Evolutionary conservation across 2,329 filamentous ascomycete species (phyloP).

Genomic region (Sphaerulina vaccinii): DNA sequence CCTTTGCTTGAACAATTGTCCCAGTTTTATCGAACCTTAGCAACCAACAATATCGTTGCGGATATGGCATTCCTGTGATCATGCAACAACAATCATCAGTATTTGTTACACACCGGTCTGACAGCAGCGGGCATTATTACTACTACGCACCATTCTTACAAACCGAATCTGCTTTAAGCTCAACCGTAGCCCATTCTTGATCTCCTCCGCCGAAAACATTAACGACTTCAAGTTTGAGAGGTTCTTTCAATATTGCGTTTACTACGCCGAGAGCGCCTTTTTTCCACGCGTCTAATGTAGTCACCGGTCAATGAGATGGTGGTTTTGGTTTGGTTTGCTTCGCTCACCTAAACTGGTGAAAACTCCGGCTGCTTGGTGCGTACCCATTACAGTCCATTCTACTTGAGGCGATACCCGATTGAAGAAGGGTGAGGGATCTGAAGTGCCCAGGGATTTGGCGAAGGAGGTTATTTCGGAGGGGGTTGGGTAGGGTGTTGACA

Average conservation of each 20-base stretch:
- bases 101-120: too few species aligned
- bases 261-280: conserved; percentile 28
- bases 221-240: conserved; percentile 27
- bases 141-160: conserved; percentile 31
- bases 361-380: conserved; percentile 30
- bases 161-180: conserved; percentile 30
- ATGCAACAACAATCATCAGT: neutral
- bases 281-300: conserved; percentile 30
- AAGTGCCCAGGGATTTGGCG: conserved; percentile 24
- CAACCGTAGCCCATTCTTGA: conserved; percentile 31
- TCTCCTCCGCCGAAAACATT: conserved; percentile 32
- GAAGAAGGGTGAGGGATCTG: conserved; percentile 31
- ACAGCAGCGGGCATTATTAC: neutral
- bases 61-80: conserved; percentile 27
- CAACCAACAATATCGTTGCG: conserved; percentile 33
- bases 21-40: conserved; percentile 30
- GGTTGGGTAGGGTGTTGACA: conserved; percentile 24
- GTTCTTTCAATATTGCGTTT: conserved; percentile 26
- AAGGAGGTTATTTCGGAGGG: conserved; percentile 27
- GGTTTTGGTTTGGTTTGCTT: neutral
- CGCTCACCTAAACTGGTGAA: conserved; percentile 27
- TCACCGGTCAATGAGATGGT: neutral
- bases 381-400: conserved; percentile 34
- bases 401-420: conserved; percentile 30
- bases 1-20: conserved; percentile 30